A percentile compares a stretch with the other conserved stretches of the same genome.
Evolutionary conservation across 192 early-diverging fungal species (phyloP).

Genomic region (Globomyces pollinis-pini): DNA sequence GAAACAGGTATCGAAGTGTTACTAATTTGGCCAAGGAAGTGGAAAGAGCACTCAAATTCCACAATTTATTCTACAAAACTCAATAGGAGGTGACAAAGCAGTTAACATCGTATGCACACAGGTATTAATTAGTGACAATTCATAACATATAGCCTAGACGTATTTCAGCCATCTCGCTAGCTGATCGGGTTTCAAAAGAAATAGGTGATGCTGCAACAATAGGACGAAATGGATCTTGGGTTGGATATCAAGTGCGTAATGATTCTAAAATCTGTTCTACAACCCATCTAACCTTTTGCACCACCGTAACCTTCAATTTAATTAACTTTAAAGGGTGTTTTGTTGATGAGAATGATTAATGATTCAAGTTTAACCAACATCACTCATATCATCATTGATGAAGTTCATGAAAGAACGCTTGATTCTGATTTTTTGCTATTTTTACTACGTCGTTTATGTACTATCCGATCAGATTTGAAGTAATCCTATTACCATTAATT

Average conservation of each 20-base stretch:
- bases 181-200: slow-evolving; percentile 66
- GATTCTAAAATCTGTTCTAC: slow-evolving; percentile 39
- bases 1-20: no score
- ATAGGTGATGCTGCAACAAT: slow-evolving; percentile 67
- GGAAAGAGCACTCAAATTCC: neutral
- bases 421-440: slow-evolving; percentile 72
- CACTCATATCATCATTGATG: slow-evolving; percentile 68
- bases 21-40: no score
- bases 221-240: slow-evolving; percentile 42
- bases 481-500: neutral
- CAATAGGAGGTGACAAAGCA: neutral
- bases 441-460: slow-evolving; percentile 18
- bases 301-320: no score
- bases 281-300: slow-evolving; percentile 69
- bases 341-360: slow-evolving; percentile 57
- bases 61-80: neutral
- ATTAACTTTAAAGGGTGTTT: no score
- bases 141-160: slow-evolving; percentile 57
- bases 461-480: slow-evolving; percentile 4
- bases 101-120: neutral
- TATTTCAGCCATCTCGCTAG: slow-evolving; percentile 76
- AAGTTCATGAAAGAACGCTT: slow-evolving; percentile 69
- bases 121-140: no score
- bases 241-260: slow-evolving; percentile 71
- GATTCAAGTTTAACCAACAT: slow-evolving; percentile 52